Evolutionary conservation across 495 filamentous ascomycete species (phyloP).

Genomic region (Penicillium pulvis): DNA sequence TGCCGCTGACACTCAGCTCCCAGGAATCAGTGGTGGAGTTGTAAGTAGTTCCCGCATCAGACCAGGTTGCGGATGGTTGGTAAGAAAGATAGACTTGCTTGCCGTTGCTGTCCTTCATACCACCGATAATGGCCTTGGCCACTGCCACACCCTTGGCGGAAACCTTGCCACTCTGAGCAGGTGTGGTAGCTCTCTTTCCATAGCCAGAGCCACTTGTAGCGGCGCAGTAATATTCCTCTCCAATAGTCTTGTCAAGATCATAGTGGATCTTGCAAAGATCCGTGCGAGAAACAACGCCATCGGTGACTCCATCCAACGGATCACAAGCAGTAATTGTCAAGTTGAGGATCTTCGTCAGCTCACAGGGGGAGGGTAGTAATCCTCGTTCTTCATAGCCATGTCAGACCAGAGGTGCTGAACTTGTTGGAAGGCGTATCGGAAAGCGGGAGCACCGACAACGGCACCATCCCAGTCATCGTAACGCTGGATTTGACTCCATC

Average conservation of each 20-base stretch:
- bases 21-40: conserved; percentile 40
- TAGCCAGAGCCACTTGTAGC: background rate
- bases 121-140: conserved; percentile 41
- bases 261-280: conserved; percentile 50
- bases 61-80: conserved; percentile 40
- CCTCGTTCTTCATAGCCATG: conserved; percentile 37
- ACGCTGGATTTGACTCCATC: conserved; percentile 47
- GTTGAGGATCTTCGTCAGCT: conserved; percentile 45
- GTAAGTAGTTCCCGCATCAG: conserved; percentile 45
- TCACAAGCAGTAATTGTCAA: conserved; percentile 49
- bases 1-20: conserved; percentile 32
- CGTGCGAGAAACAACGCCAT: conserved; percentile 50
- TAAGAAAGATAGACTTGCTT: conserved; percentile 49
- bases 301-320: conserved; percentile 46
- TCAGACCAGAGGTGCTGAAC: conserved; percentile 44
- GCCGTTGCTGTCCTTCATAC: conserved; percentile 45
- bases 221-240: conserved; percentile 47
- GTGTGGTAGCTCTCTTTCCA: background rate
- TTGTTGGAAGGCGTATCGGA: conserved; percentile 49
- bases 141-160: conserved; percentile 39
- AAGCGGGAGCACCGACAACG: conserved; percentile 49
- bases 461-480: conserved; percentile 50
- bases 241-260: conserved; percentile 40
- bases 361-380: conserved; percentile 48
- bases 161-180: conserved; percentile 41